Evolutionary conservation across 768 basidiomycete genomes (phyloP), one percentile per base, ranked within the genome.

Genomic region (Lactifluus hygrophoroides): DNA sequence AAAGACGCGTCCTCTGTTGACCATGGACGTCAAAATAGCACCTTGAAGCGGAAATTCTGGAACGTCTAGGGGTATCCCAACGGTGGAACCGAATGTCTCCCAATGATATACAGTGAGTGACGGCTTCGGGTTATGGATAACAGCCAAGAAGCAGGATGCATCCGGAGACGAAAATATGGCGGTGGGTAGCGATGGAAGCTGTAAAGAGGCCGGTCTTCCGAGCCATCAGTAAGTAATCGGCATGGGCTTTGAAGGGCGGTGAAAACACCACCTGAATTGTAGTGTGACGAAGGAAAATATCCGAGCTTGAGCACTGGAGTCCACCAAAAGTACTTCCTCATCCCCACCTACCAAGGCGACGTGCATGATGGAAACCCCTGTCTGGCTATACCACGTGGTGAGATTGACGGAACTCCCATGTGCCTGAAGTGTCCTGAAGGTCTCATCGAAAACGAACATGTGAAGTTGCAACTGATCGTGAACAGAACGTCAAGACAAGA

Each of bases 231-330:
- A 40, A 55, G 23, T 34, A 47, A 19, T 30, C n/a, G 3, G 13
- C 28, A n/a, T 16, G 23, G 21, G 37, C 17, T 2, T 23, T 25
- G 9, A 6, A 21, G 30, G 14, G 30, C 3, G 11, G 37, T 23
- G 28, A 16, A 37, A 9, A 16, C 59, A 71, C 28, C 37, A 83
- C 82, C 82, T 68, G 56, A 81, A 82, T 47, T 80, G 78, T 55
- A 77, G 74, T 0, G 80, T 78, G 2, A 79, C 69, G 46, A 82
- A 62, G 0, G 83, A 84, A 60, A 76, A 83, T n/a, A 84, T 71
- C 17, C 82, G 69, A 1, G 73, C 78, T 16, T 73, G 72, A 0
- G 69, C 69, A 3, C 57, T 61, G 0, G 72, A 72, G 58, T 84
- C 82, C 4, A 82, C 69, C 0, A 84, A 65, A 0, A 80, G 62